Percentiles rank a stretch among this genome's conserved stretches.
Conservation (phyloP, 495 filamentous ascomycete genomes). For the Aspergillus taichungensis region DNA sequence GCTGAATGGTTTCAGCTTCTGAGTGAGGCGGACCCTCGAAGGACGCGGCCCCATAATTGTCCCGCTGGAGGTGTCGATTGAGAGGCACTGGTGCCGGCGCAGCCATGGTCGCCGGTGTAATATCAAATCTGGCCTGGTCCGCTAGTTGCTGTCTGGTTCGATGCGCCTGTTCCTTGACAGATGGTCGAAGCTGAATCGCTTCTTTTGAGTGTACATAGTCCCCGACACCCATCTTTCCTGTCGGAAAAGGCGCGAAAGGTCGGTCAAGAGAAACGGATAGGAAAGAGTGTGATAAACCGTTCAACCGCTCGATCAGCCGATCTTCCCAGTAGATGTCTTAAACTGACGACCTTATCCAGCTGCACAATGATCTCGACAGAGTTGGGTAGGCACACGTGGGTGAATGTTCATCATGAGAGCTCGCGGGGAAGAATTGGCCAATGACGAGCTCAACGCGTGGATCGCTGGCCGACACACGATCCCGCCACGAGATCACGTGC, state of each 20-base stretch:
- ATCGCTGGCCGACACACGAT: conserved; percentile 15
- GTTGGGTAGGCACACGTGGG: too few relatives aligned
- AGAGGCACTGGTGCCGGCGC: conserved; percentile 7
- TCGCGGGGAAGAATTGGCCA: too few relatives aligned
- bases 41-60: conserved; percentile 13
- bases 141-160: conserved; percentile 27
- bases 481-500: conserved; percentile 38
- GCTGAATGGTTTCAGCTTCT: conserved; percentile 10
- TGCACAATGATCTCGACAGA: too few relatives aligned
- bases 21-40: conserved; percentile 9
- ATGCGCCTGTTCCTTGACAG: conserved; percentile 16
- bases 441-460: conserved; percentile 6
- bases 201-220: conserved; percentile 38
- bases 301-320: neutral
- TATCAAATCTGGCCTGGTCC: conserved; percentile 29
- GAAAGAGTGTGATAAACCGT: neutral
- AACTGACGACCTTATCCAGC: too few relatives aligned
- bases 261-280: neutral
- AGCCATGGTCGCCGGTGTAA: conserved; percentile 18
- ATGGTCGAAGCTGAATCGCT: conserved; percentile 24
- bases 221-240: conserved; percentile 33
- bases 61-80: conserved; percentile 12
- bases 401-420: too few relatives aligned
- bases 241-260: neutral
- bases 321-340: too few relatives aligned